Evolutionary conservation across 176 grass and related monocot species (phyloP).

Genomic region (Tuctoria greenei): DNA sequence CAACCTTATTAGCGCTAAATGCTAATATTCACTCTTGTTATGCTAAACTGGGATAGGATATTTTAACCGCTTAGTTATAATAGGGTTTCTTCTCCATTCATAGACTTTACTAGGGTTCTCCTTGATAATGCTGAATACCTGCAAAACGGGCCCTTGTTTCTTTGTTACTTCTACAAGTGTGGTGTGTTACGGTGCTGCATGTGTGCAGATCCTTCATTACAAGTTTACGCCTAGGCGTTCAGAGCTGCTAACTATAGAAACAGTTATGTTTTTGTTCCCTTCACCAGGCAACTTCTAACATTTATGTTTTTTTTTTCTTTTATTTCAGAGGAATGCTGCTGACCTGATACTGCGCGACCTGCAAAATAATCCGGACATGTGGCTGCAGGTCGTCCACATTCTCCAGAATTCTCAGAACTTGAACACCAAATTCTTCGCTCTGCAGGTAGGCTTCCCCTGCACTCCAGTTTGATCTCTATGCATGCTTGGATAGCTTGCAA

Average conservation of each 20-base stretch:
- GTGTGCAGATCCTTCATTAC: background rate
- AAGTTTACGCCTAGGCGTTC: background rate
- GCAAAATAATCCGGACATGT: conserved; percentile 94
- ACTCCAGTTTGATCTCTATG: background rate
- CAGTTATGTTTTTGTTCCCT: background rate
- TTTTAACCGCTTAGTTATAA: background rate
- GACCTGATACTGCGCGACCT: conserved; percentile 91
- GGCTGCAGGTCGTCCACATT: conserved; percentile 98
- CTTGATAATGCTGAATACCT: background rate
- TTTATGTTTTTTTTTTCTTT: conserved; percentile 24
- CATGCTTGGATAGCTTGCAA: background rate
- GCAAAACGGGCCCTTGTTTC: background rate
- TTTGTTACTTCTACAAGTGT: background rate
- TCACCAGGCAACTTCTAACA: background rate
- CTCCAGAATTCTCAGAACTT: conserved; percentile 89
- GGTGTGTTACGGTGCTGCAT: background rate
- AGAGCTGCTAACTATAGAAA: background rate
- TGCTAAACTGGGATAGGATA: background rate
- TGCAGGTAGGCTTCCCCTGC: conserved; percentile 63
- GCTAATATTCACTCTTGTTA: background rate
- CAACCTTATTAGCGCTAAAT: background rate
- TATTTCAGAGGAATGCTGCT: conserved; percentile 81
- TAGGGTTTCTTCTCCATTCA: background rate
- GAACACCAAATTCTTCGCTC: conserved; percentile 97
- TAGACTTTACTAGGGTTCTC: conserved; percentile 29